These are phyloP conservation scores for Xylaria sp. DNA, from an alignment of 2,329 filamentous ascomycete species.

Conservation along the genomic window DNA sequence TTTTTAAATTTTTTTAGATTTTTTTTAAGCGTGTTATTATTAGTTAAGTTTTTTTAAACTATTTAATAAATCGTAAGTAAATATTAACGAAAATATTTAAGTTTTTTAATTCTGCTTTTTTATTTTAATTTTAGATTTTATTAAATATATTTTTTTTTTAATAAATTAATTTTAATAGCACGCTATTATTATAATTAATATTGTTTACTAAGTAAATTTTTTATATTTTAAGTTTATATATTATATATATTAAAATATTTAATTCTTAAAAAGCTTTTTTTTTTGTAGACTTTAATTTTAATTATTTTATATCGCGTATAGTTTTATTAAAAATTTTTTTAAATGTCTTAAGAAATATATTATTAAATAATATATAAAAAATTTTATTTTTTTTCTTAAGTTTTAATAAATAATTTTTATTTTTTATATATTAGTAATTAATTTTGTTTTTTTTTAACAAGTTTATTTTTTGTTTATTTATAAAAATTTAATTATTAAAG, in stretches of 20 bases:
- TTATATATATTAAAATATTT: neutral
- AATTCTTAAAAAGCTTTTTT: neutral
- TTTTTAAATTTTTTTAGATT: neutral
- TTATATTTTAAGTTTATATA: neutral
- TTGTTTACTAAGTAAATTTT: neutral
- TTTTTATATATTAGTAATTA: neutral
- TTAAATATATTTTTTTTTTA: neutral
- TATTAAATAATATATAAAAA: neutral
- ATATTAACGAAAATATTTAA: neutral
- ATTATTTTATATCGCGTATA: neutral
- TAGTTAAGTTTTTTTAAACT: neutral
- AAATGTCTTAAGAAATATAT: slow-evolving; percentile 9
- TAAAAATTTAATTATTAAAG: neutral
- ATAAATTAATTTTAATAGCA: neutral
- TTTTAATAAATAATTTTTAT: neutral
- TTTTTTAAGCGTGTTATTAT: neutral
- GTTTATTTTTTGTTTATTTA: neutral
- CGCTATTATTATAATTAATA: neutral
- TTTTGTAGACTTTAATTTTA: neutral
- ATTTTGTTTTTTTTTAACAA: neutral
- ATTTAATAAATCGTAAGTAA: neutral
- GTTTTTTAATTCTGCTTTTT: neutral
- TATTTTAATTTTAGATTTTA: neutral
- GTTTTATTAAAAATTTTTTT: neutral
- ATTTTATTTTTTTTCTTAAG: neutral